Evolutionary conservation across 2,329 filamentous ascomycete genomes (phyloP).

Genomic region (Claviceps citrina): DNA sequence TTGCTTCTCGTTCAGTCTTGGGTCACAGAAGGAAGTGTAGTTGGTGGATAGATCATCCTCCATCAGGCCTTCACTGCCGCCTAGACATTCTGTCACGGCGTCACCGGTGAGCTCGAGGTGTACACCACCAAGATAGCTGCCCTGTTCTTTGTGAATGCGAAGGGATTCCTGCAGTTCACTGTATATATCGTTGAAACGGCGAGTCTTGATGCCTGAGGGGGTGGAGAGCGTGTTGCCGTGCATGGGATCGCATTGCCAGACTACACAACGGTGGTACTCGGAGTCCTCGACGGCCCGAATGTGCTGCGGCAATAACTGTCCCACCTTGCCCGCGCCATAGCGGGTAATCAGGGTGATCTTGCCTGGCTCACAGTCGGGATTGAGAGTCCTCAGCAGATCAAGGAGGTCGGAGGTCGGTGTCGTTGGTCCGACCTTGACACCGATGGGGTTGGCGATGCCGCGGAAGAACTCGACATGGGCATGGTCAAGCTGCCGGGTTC

Average conservation of each 20-base stretch:
- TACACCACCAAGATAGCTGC: constrained; percentile 80
- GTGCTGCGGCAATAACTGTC: constrained; percentile 61
- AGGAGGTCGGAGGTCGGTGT: constrained; percentile 66
- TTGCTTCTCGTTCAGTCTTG: constrained; percentile 92
- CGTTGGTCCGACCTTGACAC: constrained; percentile 85
- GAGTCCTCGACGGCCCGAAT: constrained; percentile 78
- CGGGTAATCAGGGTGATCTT: constrained; percentile 95
- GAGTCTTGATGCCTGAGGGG: constrained; percentile 71
- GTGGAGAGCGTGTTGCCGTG: constrained; percentile 68
- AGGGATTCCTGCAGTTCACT: constrained; percentile 72
- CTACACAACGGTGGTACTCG: constrained; percentile 50
- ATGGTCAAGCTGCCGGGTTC: constrained; percentile 82
- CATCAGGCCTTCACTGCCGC: constrained; percentile 70
- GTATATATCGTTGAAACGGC: constrained; percentile 81
- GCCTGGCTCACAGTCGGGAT: constrained; percentile 66
- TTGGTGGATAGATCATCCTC: constrained; percentile 82
- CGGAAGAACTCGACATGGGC: constrained; percentile 97
- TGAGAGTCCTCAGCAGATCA: constrained; percentile 66
- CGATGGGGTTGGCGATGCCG: constrained; percentile 87
- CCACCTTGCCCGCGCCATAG: constrained; percentile 70
- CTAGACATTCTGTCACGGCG: constrained; percentile 88
- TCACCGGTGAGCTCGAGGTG: constrained; percentile 93
- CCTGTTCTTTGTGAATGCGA: constrained; percentile 66
- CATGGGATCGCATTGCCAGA: constrained; percentile 99
- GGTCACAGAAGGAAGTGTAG: constrained; percentile 94